Evolutionary conservation across 176 grass and related monocot species (phyloP), one percentile per base, ranked within the genome.

Genomic region (Raddia distichophylla): DNA sequence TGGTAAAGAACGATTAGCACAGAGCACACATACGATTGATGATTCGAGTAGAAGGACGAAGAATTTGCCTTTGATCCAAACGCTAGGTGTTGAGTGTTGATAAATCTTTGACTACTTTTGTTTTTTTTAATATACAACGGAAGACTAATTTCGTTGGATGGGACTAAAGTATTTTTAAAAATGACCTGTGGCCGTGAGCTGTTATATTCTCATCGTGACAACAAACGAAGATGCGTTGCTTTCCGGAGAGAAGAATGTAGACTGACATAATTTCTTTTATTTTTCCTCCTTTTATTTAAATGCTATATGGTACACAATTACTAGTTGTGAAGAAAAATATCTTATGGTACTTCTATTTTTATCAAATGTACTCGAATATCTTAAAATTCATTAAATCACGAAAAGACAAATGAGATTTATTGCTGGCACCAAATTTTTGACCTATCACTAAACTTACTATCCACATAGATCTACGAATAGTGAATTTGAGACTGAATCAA

Each of bases 71-170:
- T 40, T 5, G 37, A 40, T 34, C 4, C 32, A 15, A 17, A 69
- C 8, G 52, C 78, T 81, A 60, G 14, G 10, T 51, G 80, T 42
- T 61, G 32, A 15, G 10, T 51, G 80, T 42, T 61, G 32, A 15
- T 51, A 46, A 63, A 10, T 22, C 45, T 42, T 72, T 53, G 9
- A 27, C 17, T 40, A 40, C 37, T 40, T 40, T 40, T 40, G 37
- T 40, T 3, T 53, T n/a, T 52, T 44, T 61, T 55, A 10, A 33
- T n/a, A 15, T 4, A 7, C 13, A 37, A 44, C 10, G 44, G 45
- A 5, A 27, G 19, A 14, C 74, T 14, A 42, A 53, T 15, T 19
- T 10, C 51, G 35, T 2, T 60, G 14, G 79, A 49, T 19, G 53
- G 19, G 19, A 77, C 1, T 45, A 27, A 19, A 19, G 64, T 15